These are phyloP conservation scores for Urtica urens DNA, from an alignment of 306 rosid genomes.

Conservation along the genomic window DNA sequence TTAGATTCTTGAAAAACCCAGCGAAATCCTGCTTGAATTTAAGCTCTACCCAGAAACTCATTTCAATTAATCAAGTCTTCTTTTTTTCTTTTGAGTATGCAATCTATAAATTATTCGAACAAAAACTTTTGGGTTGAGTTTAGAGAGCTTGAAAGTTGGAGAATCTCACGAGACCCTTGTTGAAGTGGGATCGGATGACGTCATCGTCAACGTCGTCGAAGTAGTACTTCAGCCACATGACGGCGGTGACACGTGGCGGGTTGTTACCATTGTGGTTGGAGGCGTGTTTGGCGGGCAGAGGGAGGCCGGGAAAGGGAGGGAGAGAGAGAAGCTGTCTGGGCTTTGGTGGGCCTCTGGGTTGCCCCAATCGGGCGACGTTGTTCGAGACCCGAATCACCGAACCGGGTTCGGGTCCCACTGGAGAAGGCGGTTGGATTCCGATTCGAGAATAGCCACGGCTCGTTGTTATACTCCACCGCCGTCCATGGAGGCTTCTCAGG, in stretches of 20 bases:
- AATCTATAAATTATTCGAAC: too few species aligned
- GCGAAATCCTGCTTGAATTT: too few species aligned
- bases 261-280: slow-evolving; percentile 22
- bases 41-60: background rate
- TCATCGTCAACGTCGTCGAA: slow-evolving; percentile 45
- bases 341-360: slow-evolving; percentile 64
- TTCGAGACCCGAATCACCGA: slow-evolving; percentile 65
- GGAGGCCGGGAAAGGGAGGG: slow-evolving; percentile 68
- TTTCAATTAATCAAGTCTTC: background rate
- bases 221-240: slow-evolving; percentile 82
- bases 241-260: slow-evolving; percentile 43
- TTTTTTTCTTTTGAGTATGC: background rate
- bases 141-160: too few species aligned
- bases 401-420: slow-evolving; percentile 31
- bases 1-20: too few species aligned
- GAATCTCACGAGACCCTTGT: slow-evolving; percentile 67
- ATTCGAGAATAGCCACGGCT: slow-evolving; percentile 34
- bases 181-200: slow-evolving; percentile 70
- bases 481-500: background rate
- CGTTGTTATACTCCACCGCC: background rate
- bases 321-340: slow-evolving; percentile 70
- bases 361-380: slow-evolving; percentile 59
- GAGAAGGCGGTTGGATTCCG: slow-evolving; percentile 48
- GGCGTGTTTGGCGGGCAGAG: slow-evolving; percentile 46
- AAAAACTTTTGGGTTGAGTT: too few species aligned